Conservation (phyloP, 2,329 filamentous ascomycete genomes). For the Septoria linicola region DNA sequence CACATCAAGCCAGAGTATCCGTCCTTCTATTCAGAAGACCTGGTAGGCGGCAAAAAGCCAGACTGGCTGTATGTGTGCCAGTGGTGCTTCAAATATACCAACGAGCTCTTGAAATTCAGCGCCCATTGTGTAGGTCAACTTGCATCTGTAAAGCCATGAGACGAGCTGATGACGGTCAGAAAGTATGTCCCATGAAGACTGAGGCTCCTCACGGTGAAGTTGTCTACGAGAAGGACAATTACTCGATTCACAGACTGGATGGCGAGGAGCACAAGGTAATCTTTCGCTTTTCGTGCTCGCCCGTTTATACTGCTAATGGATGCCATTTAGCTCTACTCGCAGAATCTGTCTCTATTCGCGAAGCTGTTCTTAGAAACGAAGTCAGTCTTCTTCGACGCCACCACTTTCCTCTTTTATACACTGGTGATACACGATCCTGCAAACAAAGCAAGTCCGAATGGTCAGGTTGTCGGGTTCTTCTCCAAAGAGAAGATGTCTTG, state of each 20-base stretch:
- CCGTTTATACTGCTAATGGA: constrained; percentile 5
- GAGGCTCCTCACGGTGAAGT: constrained; percentile 63
- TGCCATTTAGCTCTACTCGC: constrained; percentile 68
- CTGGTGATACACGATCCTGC: constrained; percentile 63
- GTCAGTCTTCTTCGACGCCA: constrained; percentile 95
- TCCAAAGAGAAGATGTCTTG: constrained; percentile 98
- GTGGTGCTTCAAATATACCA: constrained; percentile 92
- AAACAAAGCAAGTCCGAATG: constrained; percentile 22
- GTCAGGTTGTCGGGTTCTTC: constrained; percentile 88
- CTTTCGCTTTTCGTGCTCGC: background rate
- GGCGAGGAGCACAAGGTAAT: constrained; percentile 70
- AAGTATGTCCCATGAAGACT: constrained; percentile 45
- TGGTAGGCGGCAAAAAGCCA: constrained; percentile 44
- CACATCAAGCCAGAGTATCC: constrained; percentile 90
- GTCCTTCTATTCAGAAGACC: constrained; percentile 77
- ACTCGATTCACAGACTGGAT: constrained; percentile 89
- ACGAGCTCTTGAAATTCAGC: constrained; percentile 50
- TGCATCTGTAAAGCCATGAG: background rate
- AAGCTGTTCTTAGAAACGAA: constrained; percentile 98
- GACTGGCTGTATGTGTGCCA: constrained; percentile 78
- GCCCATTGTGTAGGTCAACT: constrained; percentile 44
- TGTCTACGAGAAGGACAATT: constrained; percentile 76
- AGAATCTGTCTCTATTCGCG: constrained; percentile 92
- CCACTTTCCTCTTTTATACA: constrained; percentile 90
- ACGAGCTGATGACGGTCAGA: constrained; percentile 34